Conservation (phyloP, 1,139 yeast genomes). For the Geotrichum reessii region DNA sequence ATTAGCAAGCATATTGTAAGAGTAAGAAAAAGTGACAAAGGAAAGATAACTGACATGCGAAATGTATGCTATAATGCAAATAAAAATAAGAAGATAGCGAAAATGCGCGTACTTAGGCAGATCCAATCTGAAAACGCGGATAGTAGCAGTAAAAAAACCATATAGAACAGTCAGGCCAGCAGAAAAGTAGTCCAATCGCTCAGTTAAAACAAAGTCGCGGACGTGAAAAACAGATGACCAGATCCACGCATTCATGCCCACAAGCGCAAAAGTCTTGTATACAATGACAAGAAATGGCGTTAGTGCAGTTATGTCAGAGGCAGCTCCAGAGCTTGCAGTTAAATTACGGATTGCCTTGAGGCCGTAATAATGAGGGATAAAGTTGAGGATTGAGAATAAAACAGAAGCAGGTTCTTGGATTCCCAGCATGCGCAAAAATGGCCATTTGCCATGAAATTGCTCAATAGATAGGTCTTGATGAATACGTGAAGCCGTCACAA, state of each 20-base stretch:
- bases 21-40: slow-evolving; percentile 72
- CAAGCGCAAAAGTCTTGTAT: slow-evolving; percentile 45
- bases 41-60: slow-evolving; percentile 64
- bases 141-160: slow-evolving; percentile 64
- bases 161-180: slow-evolving; percentile 84
- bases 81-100: slow-evolving; percentile 33
- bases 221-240: slow-evolving; percentile 81
- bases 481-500: slow-evolving; percentile 54
- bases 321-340: neutral
- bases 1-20: slow-evolving; percentile 91
- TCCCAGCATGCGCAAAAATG: slow-evolving; percentile 67
- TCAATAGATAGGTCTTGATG: slow-evolving; percentile 46
- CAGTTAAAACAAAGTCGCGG: slow-evolving; percentile 76
- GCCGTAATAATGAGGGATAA: slow-evolving; percentile 68
- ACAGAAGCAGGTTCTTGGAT: slow-evolving; percentile 83
- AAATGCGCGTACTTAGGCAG: slow-evolving; percentile 33
- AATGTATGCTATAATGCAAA: slow-evolving; percentile 48
- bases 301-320: neutral
- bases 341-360: slow-evolving; percentile 36
- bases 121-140: slow-evolving; percentile 56
- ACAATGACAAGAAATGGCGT: slow-evolving; percentile 29
- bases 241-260: slow-evolving; percentile 84
- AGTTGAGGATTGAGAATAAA: slow-evolving; percentile 72
- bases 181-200: slow-evolving; percentile 81
- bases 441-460: slow-evolving; percentile 98